Conservation (phyloP, 2,329 filamentous ascomycete species). For the Trichoderma harzianum region DNA sequence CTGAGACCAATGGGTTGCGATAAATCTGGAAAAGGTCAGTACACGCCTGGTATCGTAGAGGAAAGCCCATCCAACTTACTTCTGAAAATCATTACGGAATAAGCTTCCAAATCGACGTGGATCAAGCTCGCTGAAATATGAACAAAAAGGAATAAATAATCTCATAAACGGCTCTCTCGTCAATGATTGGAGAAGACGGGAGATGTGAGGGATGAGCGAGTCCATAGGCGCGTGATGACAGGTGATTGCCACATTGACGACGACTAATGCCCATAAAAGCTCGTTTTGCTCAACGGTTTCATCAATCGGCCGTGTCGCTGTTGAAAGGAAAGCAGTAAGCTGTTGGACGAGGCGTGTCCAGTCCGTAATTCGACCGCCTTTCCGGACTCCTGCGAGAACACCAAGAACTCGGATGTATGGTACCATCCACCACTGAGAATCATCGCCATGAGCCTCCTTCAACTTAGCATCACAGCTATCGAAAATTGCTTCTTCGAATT, state of each 20-base stretch:
- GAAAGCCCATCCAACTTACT: constrained; percentile 43
- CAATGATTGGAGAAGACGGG: constrained; percentile 61
- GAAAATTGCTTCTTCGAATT: constrained; percentile 61
- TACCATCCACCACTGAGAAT: constrained; percentile 38
- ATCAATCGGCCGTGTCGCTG: constrained; percentile 34
- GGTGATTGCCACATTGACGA: constrained; percentile 61
- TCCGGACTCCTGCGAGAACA: constrained; percentile 72
- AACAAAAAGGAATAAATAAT: constrained; percentile 83
- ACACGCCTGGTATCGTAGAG: neutral
- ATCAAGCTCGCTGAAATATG: constrained; percentile 72
- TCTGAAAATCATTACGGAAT: constrained; percentile 78
- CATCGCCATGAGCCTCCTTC: constrained; percentile 27
- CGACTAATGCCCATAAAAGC: constrained; percentile 55
- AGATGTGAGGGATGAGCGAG: constrained; percentile 67
- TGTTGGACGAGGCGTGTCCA: constrained; percentile 66
- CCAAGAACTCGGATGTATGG: constrained; percentile 61
- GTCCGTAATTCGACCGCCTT: constrained; percentile 67
- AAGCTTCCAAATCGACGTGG: constrained; percentile 71
- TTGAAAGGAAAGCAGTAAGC: constrained; percentile 52
- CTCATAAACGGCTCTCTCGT: constrained; percentile 62
- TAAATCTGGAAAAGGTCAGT: constrained; percentile 54
- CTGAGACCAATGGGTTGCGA: constrained; percentile 70
- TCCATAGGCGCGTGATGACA: constrained; percentile 79
- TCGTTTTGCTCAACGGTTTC: constrained; percentile 27
- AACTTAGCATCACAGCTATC: constrained; percentile 43